Percentiles rank a stretch among this genome's conserved stretches.
Evolutionary conservation across 768 basidiomycete genomes (phyloP).

Genomic region (Panellus pusillus): DNA sequence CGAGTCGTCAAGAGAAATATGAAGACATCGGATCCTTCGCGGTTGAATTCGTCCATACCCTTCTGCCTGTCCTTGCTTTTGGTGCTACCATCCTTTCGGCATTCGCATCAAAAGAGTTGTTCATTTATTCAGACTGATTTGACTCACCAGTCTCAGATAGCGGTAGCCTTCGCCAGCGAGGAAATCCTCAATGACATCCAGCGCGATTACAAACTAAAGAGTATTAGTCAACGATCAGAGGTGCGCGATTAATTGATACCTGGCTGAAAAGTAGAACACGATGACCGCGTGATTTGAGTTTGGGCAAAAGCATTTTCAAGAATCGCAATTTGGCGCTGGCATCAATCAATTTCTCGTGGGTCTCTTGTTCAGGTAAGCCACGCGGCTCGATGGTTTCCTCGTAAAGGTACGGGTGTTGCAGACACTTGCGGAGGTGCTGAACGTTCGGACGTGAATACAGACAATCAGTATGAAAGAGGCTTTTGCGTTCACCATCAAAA

Average conservation of each 20-base stretch:
- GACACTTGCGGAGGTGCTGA: constrained; percentile 76
- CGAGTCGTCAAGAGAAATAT: constrained; percentile 91
- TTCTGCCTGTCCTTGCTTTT: constrained; percentile 86
- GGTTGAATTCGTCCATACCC: constrained; percentile 94
- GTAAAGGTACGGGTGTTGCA: constrained; percentile 91
- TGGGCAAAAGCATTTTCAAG: constrained; percentile 75
- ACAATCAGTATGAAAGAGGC: constrained; percentile 33
- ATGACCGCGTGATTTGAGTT: constrained; percentile 82
- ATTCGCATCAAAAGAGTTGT: not conserved
- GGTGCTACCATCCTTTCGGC: constrained; percentile 80
- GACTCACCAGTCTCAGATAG: constrained; percentile 71
- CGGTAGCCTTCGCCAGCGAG: constrained; percentile 76
- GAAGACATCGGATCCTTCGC: constrained; percentile 81
- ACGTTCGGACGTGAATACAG: not conserved
- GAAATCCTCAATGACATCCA: constrained; percentile 90
- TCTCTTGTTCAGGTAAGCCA: constrained; percentile 53
- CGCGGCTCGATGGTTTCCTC: constrained; percentile 77
- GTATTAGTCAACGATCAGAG: not conserved
- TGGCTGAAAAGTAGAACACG: constrained; percentile 92
- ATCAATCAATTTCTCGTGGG: constrained; percentile 78
- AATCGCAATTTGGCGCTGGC: constrained; percentile 85
- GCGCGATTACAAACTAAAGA: constrained; percentile 78
- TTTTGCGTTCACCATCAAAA: constrained; percentile 66
- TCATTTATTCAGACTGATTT: not conserved
- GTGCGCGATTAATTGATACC: constrained; percentile 37